phyloP scores from a whole-genome alignment of 305 asterid species.

The Coffea humblotiana region DNA sequence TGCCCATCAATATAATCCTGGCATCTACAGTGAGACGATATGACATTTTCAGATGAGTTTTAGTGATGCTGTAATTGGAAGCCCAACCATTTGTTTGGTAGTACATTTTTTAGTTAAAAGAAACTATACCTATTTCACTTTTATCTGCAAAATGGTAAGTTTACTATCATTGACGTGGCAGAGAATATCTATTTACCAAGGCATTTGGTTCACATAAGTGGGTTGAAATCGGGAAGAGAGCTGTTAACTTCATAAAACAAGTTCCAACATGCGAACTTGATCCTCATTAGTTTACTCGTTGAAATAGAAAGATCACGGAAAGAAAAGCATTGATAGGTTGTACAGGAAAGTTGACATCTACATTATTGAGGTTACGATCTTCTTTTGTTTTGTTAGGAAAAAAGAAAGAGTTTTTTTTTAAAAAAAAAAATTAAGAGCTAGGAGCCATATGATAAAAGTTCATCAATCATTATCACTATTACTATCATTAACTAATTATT shows the following conservation, averaged over 20 bases:
- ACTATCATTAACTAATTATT: no score
- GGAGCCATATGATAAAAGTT: no score
- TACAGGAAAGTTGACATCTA: no score
- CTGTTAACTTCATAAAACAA: neutral
- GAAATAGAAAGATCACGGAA: neutral
- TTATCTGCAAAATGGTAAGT: no score
- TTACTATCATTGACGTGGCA: neutral
- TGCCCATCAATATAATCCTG: no score
- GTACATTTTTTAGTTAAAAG: no score
- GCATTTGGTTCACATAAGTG: neutral
- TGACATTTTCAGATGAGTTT: neutral
- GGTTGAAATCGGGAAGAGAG: neutral
- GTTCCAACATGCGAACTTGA: no score
- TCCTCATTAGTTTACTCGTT: neutral
- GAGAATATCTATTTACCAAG: neutral
- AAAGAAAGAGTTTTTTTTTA: no score
- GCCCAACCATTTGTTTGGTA: neutral
- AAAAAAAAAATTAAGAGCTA: no score
- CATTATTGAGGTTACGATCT: neutral
- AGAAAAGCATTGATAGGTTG: neutral
- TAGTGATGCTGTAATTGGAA: neutral
- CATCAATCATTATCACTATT: no score
- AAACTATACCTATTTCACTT: no score
- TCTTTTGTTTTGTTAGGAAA: neutral
- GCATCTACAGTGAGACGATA: no score